phyloP scores from a whole-genome alignment of 495 filamentous ascomycete genomes.

The Penicillium lagena region DNA sequence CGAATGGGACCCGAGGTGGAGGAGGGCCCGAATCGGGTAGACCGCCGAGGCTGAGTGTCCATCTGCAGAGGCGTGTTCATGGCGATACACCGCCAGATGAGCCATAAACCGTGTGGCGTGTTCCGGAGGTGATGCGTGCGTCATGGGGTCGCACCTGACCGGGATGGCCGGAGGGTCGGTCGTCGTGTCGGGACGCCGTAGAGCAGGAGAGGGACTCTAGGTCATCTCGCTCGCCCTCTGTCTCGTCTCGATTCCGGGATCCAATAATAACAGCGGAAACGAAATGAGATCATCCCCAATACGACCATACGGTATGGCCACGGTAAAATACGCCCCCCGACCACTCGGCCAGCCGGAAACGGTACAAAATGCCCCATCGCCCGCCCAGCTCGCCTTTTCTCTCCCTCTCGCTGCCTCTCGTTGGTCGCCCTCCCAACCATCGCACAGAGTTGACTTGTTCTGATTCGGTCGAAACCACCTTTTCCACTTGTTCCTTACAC shows the following conservation, averaged over 20 bases:
- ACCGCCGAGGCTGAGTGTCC: slow-evolving; percentile 17
- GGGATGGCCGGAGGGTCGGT: slow-evolving; percentile 4
- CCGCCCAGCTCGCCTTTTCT: slow-evolving; percentile 28
- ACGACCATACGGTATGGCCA: not conserved
- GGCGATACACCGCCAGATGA: no score
- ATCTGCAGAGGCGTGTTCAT: not conserved
- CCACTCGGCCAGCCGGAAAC: slow-evolving; percentile 8
- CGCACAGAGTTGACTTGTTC: slow-evolving; percentile 19
- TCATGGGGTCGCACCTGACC: slow-evolving; percentile 3
- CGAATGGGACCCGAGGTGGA: slow-evolving; percentile 12
- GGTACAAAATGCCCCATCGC: slow-evolving; percentile 45
- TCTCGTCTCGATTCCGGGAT: no score
- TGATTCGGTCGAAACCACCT: not conserved
- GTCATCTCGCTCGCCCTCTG: no score
- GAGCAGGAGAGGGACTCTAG: no score
- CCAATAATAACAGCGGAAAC: slow-evolving; percentile 1
- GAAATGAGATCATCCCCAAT: not conserved
- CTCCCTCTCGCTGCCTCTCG: slow-evolving; percentile 40
- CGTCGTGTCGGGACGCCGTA: slow-evolving; percentile 1
- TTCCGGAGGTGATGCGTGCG: no score
- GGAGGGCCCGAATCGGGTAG: slow-evolving; percentile 18
- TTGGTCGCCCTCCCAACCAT: slow-evolving; percentile 38
- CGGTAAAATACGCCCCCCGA: not conserved
- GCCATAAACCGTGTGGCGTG: no score
- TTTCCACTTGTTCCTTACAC: no score